A percentile compares a stretch with the other conserved stretches of the same genome.
These are phyloP conservation scores for Angomonas ambiguus DNA, from an alignment of 208 protist genomes.

Conservation along the genomic window DNA sequence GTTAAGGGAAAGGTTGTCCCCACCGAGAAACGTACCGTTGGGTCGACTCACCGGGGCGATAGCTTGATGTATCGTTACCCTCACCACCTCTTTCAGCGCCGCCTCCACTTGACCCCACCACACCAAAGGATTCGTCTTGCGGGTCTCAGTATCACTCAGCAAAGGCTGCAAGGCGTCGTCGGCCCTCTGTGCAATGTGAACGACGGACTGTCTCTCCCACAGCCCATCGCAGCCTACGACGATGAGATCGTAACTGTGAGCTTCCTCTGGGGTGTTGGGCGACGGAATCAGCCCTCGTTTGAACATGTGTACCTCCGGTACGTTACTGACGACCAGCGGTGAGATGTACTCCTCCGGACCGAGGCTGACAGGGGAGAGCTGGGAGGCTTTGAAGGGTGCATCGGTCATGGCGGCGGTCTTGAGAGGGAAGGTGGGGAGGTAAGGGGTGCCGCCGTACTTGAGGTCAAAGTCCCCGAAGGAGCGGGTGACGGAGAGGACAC, in stretches of 20 bases:
- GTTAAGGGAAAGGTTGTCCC: constrained; percentile 7
- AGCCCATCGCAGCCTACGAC: constrained; percentile 22
- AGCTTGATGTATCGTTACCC: not conserved
- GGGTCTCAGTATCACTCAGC: constrained; percentile 4
- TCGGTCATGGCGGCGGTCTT: not conserved
- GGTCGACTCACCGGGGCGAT: not conserved
- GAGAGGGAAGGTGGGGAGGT: not conserved
- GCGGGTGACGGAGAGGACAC: constrained; percentile 53
- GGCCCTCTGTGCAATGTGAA: constrained; percentile 5
- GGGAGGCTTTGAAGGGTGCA: not conserved
- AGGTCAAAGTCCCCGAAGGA: constrained; percentile 76
- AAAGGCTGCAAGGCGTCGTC: constrained; percentile 9
- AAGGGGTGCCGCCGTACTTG: constrained; percentile 14
- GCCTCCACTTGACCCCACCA: constrained; percentile 12
- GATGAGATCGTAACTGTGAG: constrained; percentile 14
- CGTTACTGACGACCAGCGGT: constrained; percentile 18
- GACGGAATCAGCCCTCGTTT: not conserved
- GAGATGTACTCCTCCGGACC: constrained; percentile 12
- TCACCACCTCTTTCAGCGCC: constrained; percentile 14
- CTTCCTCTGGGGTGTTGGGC: not conserved
- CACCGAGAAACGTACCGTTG: not conserved
- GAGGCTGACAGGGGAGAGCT: not conserved
- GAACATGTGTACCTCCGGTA: constrained; percentile 18
- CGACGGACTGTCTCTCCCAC: constrained; percentile 22
- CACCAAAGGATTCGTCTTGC: not conserved